Percentiles rank a stretch among this genome's conserved stretches.
phyloP scores from a whole-genome alignment of 805 yeast genomes.

The Candida succiphila region DNA sequence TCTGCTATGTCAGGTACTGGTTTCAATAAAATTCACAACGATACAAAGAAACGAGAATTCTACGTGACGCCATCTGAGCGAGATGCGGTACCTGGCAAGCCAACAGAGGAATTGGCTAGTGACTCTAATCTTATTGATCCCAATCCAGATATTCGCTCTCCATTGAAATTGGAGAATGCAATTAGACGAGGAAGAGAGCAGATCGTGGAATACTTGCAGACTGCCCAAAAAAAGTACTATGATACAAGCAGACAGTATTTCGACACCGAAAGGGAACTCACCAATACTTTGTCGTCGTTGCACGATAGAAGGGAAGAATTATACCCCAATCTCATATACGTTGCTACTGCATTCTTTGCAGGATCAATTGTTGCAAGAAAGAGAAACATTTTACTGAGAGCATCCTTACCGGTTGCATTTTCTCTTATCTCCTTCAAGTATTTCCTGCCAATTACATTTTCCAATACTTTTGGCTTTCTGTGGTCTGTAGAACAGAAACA shows the following conservation, averaged over 20 bases:
- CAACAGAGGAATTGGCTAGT: conserved; percentile 9
- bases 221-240: conserved; percentile 31
- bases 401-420: conserved; percentile 45
- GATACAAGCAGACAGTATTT: conserved; percentile 40
- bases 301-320: conserved; percentile 59
- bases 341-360: conserved; percentile 56
- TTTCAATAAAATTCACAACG: conserved; percentile 9
- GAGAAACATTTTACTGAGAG: conserved; percentile 44
- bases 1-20: too few species aligned
- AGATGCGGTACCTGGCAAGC: conserved; percentile 13
- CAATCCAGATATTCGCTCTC: conserved; percentile 16
- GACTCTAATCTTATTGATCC: conserved; percentile 9
- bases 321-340: conserved; percentile 61
- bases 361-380: conserved; percentile 71
- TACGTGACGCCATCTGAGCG: conserved; percentile 10
- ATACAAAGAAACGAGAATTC: conserved; percentile 17
- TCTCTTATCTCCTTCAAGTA: conserved; percentile 58
- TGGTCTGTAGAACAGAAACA: conserved; percentile 52
- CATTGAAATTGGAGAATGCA: conserved; percentile 34
- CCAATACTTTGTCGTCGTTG: conserved; percentile 51
- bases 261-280: conserved; percentile 51
- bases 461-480: conserved; percentile 44
- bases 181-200: conserved; percentile 39
- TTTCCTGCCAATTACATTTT: conserved; percentile 66
- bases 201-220: conserved; percentile 22